These are phyloP conservation scores for Takashimella tepidaria DNA, from an alignment of 1,284 basidiomycete genomes.

Conservation along the genomic window DNA sequence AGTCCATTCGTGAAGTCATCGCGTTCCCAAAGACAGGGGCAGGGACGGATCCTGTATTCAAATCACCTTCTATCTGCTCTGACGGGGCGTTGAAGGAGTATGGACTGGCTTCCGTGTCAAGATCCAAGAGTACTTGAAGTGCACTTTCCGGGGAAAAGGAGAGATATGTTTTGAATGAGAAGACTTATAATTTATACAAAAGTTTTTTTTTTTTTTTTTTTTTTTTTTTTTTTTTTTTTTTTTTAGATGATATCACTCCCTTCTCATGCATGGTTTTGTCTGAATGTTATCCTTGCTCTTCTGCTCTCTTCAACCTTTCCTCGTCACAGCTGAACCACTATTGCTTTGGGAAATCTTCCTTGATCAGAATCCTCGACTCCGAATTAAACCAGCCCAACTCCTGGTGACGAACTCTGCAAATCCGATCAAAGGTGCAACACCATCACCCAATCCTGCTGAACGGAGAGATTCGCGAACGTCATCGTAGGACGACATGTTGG, in stretches of 20 bases:
- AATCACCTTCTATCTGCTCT: conserved; percentile 65
- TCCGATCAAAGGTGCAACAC: conserved; percentile 22
- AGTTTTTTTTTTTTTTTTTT: too few species aligned
- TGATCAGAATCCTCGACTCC: conserved; percentile 33
- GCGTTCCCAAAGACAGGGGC: conserved; percentile 86
- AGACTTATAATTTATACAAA: too few species aligned
- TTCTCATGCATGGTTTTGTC: too few species aligned
- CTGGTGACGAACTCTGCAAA: conserved; percentile 29
- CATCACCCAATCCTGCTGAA: conserved; percentile 20
- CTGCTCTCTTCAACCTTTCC: too few species aligned
- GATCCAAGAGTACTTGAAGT: too few species aligned
- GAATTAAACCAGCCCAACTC: conserved; percentile 29
- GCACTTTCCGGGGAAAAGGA: too few species aligned
- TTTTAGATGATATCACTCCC: too few species aligned
- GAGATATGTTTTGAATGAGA: too few species aligned
- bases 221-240: too few species aligned
- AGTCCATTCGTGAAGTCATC: conserved; percentile 88
- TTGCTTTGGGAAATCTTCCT: too few species aligned
- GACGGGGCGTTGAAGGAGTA: conserved; percentile 54
- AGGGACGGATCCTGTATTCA: conserved; percentile 84
- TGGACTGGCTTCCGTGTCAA: conserved; percentile 31
- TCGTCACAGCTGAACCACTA: too few species aligned
- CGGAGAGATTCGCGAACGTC: conserved; percentile 6
- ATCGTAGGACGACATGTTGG: conserved; percentile 24
- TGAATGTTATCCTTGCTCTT: too few species aligned